phyloP scores from a whole-genome alignment of 805 yeast genomes.

The Pichia nakasei region DNA sequence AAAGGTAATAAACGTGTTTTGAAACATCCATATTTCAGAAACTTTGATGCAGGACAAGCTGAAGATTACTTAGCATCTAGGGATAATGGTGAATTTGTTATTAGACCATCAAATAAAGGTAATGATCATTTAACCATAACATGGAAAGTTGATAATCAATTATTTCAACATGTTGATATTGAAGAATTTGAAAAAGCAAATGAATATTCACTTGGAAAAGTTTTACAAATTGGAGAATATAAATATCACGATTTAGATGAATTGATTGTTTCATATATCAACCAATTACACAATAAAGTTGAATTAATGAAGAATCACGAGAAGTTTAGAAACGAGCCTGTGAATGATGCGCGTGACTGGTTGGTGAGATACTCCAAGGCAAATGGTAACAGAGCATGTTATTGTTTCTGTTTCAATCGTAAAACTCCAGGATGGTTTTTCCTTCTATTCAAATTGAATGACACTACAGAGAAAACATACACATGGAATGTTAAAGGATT shows the following conservation, averaged over 20 bases:
- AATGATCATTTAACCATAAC: slow-evolving; percentile 83
- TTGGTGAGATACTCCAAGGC: slow-evolving; percentile 84
- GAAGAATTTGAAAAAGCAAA: slow-evolving; percentile 63
- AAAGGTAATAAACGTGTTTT: slow-evolving; percentile 67
- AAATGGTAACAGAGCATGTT: slow-evolving; percentile 81
- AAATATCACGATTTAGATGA: slow-evolving; percentile 87
- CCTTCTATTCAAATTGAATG: slow-evolving; percentile 74
- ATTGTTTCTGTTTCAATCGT: slow-evolving; percentile 85
- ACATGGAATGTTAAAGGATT: slow-evolving; percentile 90
- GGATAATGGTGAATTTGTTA: slow-evolving; percentile 84
- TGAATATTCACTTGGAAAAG: slow-evolving; percentile 52
- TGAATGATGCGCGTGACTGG: slow-evolving; percentile 76
- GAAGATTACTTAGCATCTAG: slow-evolving; percentile 87
- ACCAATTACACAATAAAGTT: slow-evolving; percentile 72
- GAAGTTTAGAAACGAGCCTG: slow-evolving; percentile 76
- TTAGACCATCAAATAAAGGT: slow-evolving; percentile 91
- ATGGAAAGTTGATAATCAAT: slow-evolving; percentile 88
- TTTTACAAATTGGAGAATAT: slow-evolving; percentile 53
- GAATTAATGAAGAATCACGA: slow-evolving; percentile 81
- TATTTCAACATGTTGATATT: slow-evolving; percentile 87
- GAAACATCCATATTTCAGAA: slow-evolving; percentile 85
- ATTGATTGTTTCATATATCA: slow-evolving; percentile 77
- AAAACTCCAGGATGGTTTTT: slow-evolving; percentile 91
- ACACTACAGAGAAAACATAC: slow-evolving; percentile 52
- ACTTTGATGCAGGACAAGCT: slow-evolving; percentile 79